These are phyloP conservation scores for Meredithiella fracta DNA, from an alignment of 2,329 filamentous ascomycete species.

Conservation along the genomic window DNA sequence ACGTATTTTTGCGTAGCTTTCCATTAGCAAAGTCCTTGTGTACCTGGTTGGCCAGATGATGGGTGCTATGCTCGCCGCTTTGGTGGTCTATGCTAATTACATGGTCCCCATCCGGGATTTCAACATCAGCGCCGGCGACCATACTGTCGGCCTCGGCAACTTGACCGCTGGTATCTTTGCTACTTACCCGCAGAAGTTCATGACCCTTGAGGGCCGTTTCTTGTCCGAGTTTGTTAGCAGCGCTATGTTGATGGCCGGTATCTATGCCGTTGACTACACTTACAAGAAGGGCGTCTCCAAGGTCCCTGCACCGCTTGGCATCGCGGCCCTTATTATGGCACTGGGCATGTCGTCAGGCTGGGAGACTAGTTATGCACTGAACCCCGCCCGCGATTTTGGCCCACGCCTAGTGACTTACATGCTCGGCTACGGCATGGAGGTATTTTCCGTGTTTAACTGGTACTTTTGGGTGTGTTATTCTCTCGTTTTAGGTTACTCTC, in stretches of 20 bases:
- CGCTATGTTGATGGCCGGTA: constrained; percentile 52
- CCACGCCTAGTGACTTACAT: constrained; percentile 50
- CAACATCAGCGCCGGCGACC: constrained; percentile 42
- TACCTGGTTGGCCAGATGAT: constrained; percentile 51
- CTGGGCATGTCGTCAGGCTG: constrained; percentile 61
- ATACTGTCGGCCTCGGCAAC: constrained; percentile 42
- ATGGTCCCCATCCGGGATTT: constrained; percentile 46
- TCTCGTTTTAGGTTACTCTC: not conserved
- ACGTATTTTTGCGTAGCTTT: constrained; percentile 50
- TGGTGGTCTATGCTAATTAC: constrained; percentile 47
- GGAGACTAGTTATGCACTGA: constrained; percentile 64
- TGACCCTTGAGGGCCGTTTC: constrained; percentile 51
- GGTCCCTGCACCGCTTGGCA: constrained; percentile 34
- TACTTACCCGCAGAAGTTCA: constrained; percentile 54
- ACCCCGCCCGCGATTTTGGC: constrained; percentile 56
- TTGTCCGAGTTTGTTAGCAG: constrained; percentile 57
- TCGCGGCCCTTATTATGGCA: constrained; percentile 60
- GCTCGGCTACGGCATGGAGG: constrained; percentile 49
- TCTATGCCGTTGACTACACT: constrained; percentile 44
- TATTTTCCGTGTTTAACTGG: constrained; percentile 50
- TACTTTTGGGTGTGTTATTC: constrained; percentile 45
- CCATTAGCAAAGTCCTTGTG: constrained; percentile 52
- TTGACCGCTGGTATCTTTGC: constrained; percentile 55
- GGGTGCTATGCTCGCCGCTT: constrained; percentile 47
- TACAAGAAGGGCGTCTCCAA: constrained; percentile 42